Evolutionary conservation across 257 asterid genomes (phyloP), one percentile per base, ranked within the genome.

Genomic region (Rehmannia glutinosa): DNA sequence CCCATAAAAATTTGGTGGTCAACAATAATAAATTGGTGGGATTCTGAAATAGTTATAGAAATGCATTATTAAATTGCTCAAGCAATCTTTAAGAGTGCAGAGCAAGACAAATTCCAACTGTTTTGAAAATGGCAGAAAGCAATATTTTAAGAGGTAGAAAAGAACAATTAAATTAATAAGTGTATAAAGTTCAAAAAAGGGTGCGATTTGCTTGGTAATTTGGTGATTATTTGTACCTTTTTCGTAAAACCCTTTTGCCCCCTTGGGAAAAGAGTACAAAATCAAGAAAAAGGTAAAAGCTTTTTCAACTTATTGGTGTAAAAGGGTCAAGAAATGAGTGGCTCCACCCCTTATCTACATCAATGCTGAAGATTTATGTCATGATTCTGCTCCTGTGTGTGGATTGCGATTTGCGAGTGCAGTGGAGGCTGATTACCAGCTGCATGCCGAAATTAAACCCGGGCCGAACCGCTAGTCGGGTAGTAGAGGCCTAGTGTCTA

Each of bases 81-180:
- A 42, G 50, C 64, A 72, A 78, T 61, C 66, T 56, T 55, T n/a
- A n/a, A 21, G 78, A 66, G 71, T 64, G 65, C 10, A 57, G 66
- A 64, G 6, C 45, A 82, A 68, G 79, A 76, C 80, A 75, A 77
- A 80, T 39, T 20, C 68, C 28, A 8, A 45, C 12, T 33, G 17
- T 9, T 35, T 10, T n/a, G 50, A 28, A 52, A 46, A 45, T 16
- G 62, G 54, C 62, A 32, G n/a, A 3, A 38, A 63, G 17, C 69
- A 78, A 57, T 41, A 62, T 17, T 38, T 16, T 42, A 51, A 69
- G 13, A 38, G 47, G 41, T 73, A 77, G 81, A 51, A 82, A 80
- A 74, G 73, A 64, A 62, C 54, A 41, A 35, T 58, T 5, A 50
- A 8, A 49, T 41, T 73, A 42, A 52, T 17, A 51, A 6, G 24